Base-by-base conservation (phyloP, 1,284 basidiomycete genomes). In the Sphaerobolus stellatus region DNA sequence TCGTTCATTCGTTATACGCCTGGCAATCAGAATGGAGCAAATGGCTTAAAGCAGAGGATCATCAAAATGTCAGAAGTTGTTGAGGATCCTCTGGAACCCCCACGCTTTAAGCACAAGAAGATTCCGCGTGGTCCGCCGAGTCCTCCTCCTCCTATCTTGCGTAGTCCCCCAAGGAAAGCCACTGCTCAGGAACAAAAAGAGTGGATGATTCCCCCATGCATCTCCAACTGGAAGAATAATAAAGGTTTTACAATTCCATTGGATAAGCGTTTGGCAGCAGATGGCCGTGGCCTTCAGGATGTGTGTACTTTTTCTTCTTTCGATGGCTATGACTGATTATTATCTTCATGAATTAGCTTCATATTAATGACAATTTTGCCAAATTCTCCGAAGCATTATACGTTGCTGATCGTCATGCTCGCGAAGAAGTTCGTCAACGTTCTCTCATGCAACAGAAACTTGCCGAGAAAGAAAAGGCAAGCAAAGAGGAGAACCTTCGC, bases 141-240 rank as follows among this genome's bases (percentile, higher is more conserved):
- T 64, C 96, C 97, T 0, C 97, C 97, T 2, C 93, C 96, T 2
- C 96, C 97, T n/a, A 92, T 99, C 1, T 76, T 99, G 49, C 86
- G 96, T 41, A 94, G 91, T 74, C 97, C 97, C 2, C 97, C 97
- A 5, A 81, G 97, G 54, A 96, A 98, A 65, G 93, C 93, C 3
- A 97, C 96, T 0, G 92, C 92, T 3, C 90, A 94, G 57, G 97
- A 99, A 68, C 96, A 98, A 74, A 98, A 98, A 73, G 96, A 98
- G 66, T 98, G 97, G 97, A 98, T 98, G 94, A 98, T 99, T 53
- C 97, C 97, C 3, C 97, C 97, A 16, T 98, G 94, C 71, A 98
- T 99, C 60, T 98, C 94, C 30, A 99, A 99, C 75, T 99, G 97
- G 97, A 99, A 99, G 79, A 99, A 99, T 79, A 98, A 99, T 85